Evolutionary conservation across 352 stramenopile genomes (phyloP).

Genomic region (Blastocystis hominis): DNA sequence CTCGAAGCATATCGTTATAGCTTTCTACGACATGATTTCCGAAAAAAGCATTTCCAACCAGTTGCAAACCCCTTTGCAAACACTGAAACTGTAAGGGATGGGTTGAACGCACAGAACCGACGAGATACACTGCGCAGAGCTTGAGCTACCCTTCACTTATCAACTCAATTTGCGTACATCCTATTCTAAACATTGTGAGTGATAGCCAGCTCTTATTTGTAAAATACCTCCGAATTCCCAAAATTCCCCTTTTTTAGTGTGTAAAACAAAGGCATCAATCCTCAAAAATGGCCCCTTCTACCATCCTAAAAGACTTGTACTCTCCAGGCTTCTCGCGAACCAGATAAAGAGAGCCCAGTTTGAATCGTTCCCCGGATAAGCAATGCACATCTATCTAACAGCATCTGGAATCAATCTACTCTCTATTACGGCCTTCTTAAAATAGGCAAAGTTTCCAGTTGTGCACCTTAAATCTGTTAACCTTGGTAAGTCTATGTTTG

Average conservation of each 20-base stretch:
- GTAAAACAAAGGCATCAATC: neutral
- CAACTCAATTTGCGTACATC: neutral
- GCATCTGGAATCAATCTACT: neutral
- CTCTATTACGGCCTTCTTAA: neutral
- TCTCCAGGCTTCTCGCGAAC: neutral
- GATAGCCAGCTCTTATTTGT: neutral
- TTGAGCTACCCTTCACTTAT: neutral
- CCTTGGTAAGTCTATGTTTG: neutral
- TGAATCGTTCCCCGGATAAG: neutral
- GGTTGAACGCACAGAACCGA: neutral
- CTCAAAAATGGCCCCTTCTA: neutral
- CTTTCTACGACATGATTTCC: neutral
- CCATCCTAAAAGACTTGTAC: neutral
- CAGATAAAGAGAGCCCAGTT: neutral
- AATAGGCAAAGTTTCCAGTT: neutral
- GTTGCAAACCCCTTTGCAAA: neutral
- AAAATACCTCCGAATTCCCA: neutral
- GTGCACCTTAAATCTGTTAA: neutral
- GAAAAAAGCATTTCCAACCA: neutral
- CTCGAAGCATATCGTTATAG: neutral
- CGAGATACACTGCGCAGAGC: neutral
- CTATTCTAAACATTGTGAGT: neutral
- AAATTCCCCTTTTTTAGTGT: neutral
- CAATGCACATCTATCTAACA: neutral
- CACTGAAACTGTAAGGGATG: neutral